A percentile compares a stretch with the other conserved stretches of the same genome.
Conservation (phyloP, 2,329 filamentous ascomycete species). For the Paraconiothyrium sp. region DNA sequence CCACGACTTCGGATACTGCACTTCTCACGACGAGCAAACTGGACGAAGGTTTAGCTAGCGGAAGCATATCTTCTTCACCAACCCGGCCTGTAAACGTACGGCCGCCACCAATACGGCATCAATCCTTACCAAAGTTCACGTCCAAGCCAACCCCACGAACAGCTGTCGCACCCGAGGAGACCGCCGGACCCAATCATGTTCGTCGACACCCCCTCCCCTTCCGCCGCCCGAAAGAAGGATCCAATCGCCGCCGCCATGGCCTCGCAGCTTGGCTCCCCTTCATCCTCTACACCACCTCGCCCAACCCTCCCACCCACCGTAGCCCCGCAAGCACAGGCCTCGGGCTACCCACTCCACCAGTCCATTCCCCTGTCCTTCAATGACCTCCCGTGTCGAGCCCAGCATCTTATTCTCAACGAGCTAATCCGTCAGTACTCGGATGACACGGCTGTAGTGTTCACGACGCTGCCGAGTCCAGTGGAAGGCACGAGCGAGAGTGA, state of each 20-base stretch:
- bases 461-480: conserved; percentile 81
- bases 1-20: conserved; percentile 41
- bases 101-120: conserved; percentile 63
- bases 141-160: conserved; percentile 78
- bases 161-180: conserved; percentile 69
- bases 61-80: conserved; percentile 29
- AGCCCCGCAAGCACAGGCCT: conserved; percentile 36
- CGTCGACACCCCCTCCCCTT: conserved; percentile 57
- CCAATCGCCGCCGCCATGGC: conserved; percentile 28
- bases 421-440: conserved; percentile 66
- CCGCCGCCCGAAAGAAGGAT: conserved; percentile 27
- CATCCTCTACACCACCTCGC: conserved; percentile 9
- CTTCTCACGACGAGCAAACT: conserved; percentile 21
- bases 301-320: conserved; percentile 1
- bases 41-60: conserved; percentile 29
- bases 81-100: conserved; percentile 45
- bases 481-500: conserved; percentile 79
- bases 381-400: conserved; percentile 82
- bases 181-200: conserved; percentile 80
- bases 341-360: conserved; percentile 66
- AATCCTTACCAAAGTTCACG: conserved; percentile 72
- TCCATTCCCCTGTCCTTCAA: conserved; percentile 82
- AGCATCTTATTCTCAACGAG: conserved; percentile 88
- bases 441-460: conserved; percentile 79
- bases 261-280: conserved; percentile 15